These are phyloP conservation scores for Amphichorda felina DNA, from an alignment of 2,329 filamentous ascomycete species.

Conservation along the genomic window DNA sequence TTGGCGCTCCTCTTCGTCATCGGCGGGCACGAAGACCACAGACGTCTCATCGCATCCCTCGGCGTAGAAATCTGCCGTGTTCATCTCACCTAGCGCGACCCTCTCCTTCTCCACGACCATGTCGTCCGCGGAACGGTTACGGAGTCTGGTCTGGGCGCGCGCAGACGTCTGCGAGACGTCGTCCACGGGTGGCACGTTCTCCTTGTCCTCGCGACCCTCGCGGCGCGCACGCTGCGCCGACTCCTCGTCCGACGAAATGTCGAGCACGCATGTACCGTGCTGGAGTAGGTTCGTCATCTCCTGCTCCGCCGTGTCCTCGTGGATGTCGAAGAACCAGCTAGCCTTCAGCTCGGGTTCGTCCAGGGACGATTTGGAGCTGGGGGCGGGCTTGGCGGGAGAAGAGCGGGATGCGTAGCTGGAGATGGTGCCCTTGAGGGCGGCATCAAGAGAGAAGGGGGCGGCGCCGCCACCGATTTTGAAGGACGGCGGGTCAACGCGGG, in stretches of 20 bases:
- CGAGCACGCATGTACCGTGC: constrained; percentile 75
- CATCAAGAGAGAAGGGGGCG: constrained; percentile 73
- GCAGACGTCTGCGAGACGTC: constrained; percentile 47
- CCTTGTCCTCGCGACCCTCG: constrained; percentile 62
- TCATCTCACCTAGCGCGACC: constrained; percentile 54
- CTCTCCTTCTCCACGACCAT: constrained; percentile 55
- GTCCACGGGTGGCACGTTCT: constrained; percentile 73
- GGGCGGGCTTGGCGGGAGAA: constrained; percentile 11
- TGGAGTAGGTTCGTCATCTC: constrained; percentile 88
- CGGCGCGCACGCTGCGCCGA: constrained; percentile 41
- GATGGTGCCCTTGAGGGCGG: constrained; percentile 68
- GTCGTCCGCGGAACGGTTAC: constrained; percentile 14
- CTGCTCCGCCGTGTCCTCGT: constrained; percentile 84
- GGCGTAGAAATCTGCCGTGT: constrained; percentile 55
- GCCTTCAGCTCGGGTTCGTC: constrained; percentile 40
- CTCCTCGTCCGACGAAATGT: constrained; percentile 85
- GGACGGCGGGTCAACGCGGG: constrained; percentile 59
- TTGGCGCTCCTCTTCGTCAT: constrained; percentile 33
- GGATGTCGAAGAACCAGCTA: constrained; percentile 86
- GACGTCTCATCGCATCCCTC: constrained; percentile 52
- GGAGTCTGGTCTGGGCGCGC: constrained; percentile 9
- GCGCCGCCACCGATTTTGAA: constrained; percentile 34
- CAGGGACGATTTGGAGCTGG: constrained; percentile 13
- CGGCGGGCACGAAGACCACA: constrained; percentile 49
- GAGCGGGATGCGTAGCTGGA: constrained; percentile 42